Base-by-base conservation (phyloP, 495 filamentous ascomycete genomes). In the Penicillium ucsense region DNA sequence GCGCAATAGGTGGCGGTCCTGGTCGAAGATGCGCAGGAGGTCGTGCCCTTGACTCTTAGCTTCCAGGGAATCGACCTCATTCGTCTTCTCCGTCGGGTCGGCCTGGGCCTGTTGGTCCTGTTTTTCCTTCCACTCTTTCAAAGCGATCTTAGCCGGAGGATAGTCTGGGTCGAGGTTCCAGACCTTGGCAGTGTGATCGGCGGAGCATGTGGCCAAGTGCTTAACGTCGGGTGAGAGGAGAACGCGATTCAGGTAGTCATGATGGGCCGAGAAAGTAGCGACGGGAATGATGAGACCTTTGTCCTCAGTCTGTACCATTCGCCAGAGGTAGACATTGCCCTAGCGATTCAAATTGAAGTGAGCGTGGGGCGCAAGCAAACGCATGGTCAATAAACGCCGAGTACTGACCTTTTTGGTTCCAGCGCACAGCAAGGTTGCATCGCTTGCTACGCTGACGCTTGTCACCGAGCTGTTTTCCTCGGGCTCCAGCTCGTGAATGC, bases 301-400 rank as follows among this genome's bases (percentile, higher is more conserved):
- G 35, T 97, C 89, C 43, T 78, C 80, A 38, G 80, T 81, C 57
- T 91, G 88, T 43, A 88, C 73, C 66, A 98, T 86, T 50, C 84
- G 82, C 92, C 92, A 98, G 56, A 97, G 86, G 66, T 91, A 97
- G 48, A 96, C 89, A 59, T 92, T 95, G 45, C 92, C 92, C 89
- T 97, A n/a, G 11, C 12, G 9, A 12, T 5, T 1, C 0, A 5
- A 41, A 32, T 9, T 2, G 1, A 20, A 20, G 20, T 20, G 20
- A 20, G 20, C 20, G 1, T 20, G 20, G 2, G 20, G 20, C 20
- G 20, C 20, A 20, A 20, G 20, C 20, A 20, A 20, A 20, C 20
- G 20, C 20, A 20, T 20, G 20, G 20, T 20, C 20, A 20, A 20
- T 20, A 20, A 20, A 20, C 20, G 38, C 1, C 31, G 7, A 9